These are phyloP conservation scores for Seiridium unicorne DNA, from an alignment of 2,329 filamentous ascomycete species.

Conservation along the genomic window DNA sequence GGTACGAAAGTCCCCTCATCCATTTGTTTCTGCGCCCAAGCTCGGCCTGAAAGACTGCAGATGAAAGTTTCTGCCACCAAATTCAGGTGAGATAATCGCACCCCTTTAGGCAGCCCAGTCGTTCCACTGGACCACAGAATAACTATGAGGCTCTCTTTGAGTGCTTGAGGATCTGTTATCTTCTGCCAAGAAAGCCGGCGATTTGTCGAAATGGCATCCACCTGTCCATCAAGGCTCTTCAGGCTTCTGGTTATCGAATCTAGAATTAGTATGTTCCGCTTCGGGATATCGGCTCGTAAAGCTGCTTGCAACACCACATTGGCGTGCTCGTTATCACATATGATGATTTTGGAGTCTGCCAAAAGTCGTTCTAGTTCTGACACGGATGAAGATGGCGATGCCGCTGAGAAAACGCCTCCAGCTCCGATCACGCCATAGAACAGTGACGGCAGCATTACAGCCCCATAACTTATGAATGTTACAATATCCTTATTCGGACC, in stretches of 20 bases:
- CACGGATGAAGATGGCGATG: conserved; percentile 47
- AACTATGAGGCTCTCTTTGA: conserved; percentile 15
- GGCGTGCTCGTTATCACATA: conserved; percentile 38
- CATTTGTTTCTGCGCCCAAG: conserved; percentile 1
- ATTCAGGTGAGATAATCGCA: conserved; percentile 35
- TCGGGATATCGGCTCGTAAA: conserved; percentile 30
- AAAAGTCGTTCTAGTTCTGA: conserved; percentile 49
- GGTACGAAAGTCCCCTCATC: not conserved
- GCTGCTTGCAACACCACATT: conserved; percentile 43
- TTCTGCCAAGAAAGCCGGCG: not conserved
- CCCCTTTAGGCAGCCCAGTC: conserved; percentile 39
- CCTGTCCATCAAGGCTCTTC: conserved; percentile 1
- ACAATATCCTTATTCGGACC: conserved; percentile 53
- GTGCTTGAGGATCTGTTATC: conserved; percentile 4
- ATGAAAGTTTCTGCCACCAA: conserved; percentile 8
- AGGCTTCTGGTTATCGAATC: conserved; percentile 8
- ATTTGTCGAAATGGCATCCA: not conserved
- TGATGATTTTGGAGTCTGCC: conserved; percentile 37
- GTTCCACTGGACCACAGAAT: conserved; percentile 44
- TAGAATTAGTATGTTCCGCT: conserved; percentile 3
- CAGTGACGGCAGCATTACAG: conserved; percentile 50
- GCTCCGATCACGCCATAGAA: conserved; percentile 58
- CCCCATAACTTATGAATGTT: conserved; percentile 54
- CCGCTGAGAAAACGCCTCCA: conserved; percentile 57
- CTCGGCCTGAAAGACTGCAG: not conserved